Percentiles rank a stretch among this genome's conserved stretches.
phyloP scores from a whole-genome alignment of 148 eudicot species.

The Salicornia ramosissima region DNA sequence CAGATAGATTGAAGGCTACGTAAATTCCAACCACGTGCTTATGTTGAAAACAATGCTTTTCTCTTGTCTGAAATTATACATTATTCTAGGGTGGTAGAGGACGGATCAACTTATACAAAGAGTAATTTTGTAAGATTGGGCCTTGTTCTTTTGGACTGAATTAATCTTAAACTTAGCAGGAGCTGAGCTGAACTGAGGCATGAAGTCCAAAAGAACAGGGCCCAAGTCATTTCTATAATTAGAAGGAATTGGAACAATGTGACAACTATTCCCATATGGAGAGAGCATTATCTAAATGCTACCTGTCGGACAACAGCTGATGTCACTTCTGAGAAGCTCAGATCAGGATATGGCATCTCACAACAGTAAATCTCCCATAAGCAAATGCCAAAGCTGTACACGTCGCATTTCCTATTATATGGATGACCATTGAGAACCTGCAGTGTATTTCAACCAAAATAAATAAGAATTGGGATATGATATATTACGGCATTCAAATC shows the following conservation, averaged over 20 bases:
- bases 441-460: slow-evolving; percentile 11
- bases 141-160: no score
- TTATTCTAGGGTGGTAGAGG: no score
- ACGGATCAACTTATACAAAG: no score
- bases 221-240: not conserved
- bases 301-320: slow-evolving; percentile 93
- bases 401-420: slow-evolving; percentile 82
- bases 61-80: not conserved
- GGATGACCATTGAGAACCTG: slow-evolving; percentile 82
- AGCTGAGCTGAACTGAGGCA: no score
- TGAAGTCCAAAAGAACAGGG: no score
- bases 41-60: not conserved
- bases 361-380: slow-evolving; percentile 94
- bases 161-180: no score
- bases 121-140: no score
- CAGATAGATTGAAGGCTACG: not conserved
- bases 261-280: not conserved
- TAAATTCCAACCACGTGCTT: not conserved
- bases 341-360: slow-evolving; percentile 93
- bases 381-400: slow-evolving; percentile 83
- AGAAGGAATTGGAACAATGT: not conserved
- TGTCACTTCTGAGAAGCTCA: slow-evolving; percentile 88
- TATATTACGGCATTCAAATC: not conserved
- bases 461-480: slow-evolving; percentile 4
- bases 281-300: not conserved